These are phyloP conservation scores for Eucalyptus polyanthemos DNA, from an alignment of 345 rosid species.

Conservation along the genomic window DNA sequence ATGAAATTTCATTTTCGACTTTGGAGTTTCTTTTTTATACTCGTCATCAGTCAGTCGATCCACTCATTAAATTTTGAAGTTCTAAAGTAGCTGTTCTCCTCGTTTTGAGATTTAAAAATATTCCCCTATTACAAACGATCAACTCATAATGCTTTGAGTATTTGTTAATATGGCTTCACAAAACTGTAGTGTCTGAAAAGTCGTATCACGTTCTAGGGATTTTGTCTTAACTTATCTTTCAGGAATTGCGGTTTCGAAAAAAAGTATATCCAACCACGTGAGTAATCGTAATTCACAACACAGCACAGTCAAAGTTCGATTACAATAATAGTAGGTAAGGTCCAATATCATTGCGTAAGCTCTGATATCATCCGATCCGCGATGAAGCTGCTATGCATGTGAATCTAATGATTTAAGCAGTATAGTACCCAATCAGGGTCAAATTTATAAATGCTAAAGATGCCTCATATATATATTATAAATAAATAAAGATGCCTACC, in stretches of 20 bases:
- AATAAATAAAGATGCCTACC: neutral
- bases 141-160: accelerated
- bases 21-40: neutral
- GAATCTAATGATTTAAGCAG: neutral
- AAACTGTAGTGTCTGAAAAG: accelerated
- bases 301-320: neutral
- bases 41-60: too few species aligned
- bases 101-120: neutral
- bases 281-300: neutral
- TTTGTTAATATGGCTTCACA: neutral
- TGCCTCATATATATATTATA: too few species aligned
- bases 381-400: neutral
- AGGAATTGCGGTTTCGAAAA: neutral
- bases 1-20: neutral
- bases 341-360: neutral
- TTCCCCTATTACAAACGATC: neutral
- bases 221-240: neutral
- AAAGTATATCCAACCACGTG: neutral
- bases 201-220: accelerated
- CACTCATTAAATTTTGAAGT: neutral
- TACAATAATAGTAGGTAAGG: neutral
- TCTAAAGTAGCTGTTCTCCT: neutral
- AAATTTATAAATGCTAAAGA: neutral
- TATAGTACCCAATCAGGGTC: neutral
- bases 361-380: neutral